Evolutionary conservation across 345 rosid species (phyloP).

Genomic region (Eucalyptus marginata): DNA sequence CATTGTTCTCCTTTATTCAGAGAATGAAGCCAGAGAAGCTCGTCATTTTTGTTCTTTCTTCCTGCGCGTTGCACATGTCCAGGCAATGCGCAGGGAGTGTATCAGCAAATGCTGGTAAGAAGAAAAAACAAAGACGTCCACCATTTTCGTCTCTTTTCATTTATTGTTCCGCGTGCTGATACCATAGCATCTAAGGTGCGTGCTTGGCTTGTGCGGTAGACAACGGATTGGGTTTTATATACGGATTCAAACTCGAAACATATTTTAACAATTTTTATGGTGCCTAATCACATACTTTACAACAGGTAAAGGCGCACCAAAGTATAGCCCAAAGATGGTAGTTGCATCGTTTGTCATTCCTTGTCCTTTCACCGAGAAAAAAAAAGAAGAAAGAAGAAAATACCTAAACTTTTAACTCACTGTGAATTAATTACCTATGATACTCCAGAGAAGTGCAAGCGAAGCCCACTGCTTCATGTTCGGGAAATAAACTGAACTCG

Average conservation of each 20-base stretch:
- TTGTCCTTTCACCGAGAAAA: neutral
- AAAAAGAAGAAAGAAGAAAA: no score
- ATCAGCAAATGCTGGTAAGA: neutral
- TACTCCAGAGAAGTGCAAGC: neutral
- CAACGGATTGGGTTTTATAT: neutral
- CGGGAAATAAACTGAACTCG: no score
- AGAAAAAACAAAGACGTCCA: neutral
- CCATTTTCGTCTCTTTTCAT: neutral
- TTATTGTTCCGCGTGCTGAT: neutral
- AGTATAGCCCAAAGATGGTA: fast-evolving
- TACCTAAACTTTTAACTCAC: neutral
- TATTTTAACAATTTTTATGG: neutral
- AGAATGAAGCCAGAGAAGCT: neutral
- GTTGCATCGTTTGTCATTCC: neutral
- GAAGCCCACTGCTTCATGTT: neutral
- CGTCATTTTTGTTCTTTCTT: neutral
- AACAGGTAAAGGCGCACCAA: neutral
- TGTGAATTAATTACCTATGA: neutral
- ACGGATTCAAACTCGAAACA: no score
- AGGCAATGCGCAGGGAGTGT: neutral
- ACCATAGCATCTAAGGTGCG: neutral
- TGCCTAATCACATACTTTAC: no score
- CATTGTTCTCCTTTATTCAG: neutral
- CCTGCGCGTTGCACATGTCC: neutral
- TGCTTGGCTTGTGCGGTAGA: neutral